Conservation (phyloP, 805 yeast species). For the Debaryomyces castellii region DNA sequence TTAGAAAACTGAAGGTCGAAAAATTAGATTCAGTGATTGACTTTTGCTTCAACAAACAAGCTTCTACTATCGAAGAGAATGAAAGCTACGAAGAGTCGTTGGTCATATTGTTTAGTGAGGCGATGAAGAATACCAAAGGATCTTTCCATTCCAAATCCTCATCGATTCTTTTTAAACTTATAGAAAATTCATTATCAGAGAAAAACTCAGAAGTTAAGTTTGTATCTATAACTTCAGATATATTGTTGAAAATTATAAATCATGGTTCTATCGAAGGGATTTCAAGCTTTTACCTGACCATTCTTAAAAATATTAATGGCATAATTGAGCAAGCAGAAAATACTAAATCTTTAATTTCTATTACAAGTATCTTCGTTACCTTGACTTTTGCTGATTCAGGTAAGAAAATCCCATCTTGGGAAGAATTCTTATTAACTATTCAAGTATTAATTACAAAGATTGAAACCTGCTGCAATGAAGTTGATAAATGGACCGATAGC, state of each 20-base stretch:
- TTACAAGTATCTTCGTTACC: slow-evolving; percentile 43
- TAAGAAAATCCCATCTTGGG: slow-evolving; percentile 58
- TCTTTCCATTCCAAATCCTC: slow-evolving; percentile 73
- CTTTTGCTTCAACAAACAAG: slow-evolving; percentile 37
- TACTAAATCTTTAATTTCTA: slow-evolving; percentile 19
- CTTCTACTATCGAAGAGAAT: slow-evolving; percentile 31
- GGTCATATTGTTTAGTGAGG: slow-evolving; percentile 63
- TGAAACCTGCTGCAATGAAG: background rate
- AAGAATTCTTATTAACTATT: slow-evolving; percentile 18
- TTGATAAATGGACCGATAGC: background rate
- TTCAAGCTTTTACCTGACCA: slow-evolving; percentile 39
- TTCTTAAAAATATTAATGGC: slow-evolving; percentile 18
- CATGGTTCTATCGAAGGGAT: slow-evolving; percentile 55
- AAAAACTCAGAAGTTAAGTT: slow-evolving; percentile 15
- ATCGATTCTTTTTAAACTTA: slow-evolving; percentile 44
- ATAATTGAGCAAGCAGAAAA: slow-evolving; percentile 9
- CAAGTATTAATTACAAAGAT: slow-evolving; percentile 18
- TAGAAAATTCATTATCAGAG: slow-evolving; percentile 33
- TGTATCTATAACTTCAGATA: slow-evolving; percentile 55
- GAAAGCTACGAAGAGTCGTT: slow-evolving; percentile 57
- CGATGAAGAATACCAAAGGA: slow-evolving; percentile 70
- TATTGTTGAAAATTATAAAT: slow-evolving; percentile 50
- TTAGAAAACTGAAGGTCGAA: slow-evolving; percentile 61
- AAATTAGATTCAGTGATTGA: slow-evolving; percentile 48
- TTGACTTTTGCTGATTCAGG: slow-evolving; percentile 72